A percentile compares a stretch with the other conserved stretches of the same genome.
Conservation (phyloP, 176 grass and related monocot species). For the Lolium rigidum region DNA sequence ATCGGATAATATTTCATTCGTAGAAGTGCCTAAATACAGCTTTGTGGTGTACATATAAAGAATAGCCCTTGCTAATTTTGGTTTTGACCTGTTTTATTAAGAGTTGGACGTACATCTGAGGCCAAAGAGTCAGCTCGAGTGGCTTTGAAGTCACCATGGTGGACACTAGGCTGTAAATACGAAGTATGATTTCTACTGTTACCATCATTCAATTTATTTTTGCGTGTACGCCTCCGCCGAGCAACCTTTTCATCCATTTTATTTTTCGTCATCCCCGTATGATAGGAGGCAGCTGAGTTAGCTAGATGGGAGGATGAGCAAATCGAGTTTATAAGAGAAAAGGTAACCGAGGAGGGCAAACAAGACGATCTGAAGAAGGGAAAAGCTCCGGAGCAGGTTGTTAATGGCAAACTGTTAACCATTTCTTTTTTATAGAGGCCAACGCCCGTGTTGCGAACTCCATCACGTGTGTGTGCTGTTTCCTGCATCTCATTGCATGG, state of each 20-base stretch:
- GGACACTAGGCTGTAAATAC: slow-evolving; percentile 90
- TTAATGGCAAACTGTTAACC: background rate
- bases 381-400: slow-evolving; percentile 88
- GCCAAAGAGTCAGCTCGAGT: slow-evolving; percentile 90
- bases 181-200: slow-evolving; percentile 57
- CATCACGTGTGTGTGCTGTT: background rate
- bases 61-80: background rate
- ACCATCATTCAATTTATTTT: background rate
- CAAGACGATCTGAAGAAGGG: slow-evolving; percentile 91
- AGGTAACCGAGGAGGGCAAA: slow-evolving; percentile 82
- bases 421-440: background rate
- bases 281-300: slow-evolving; percentile 90
- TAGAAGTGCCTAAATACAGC: background rate
- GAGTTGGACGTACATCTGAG: slow-evolving; percentile 83
- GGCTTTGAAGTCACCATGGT: slow-evolving; percentile 95
- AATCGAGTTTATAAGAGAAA: slow-evolving; percentile 91
- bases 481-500: background rate
- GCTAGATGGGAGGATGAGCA: slow-evolving; percentile 98
- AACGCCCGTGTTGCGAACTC: background rate
- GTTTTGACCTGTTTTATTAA: slow-evolving; percentile 19
- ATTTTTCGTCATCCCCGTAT: background rate
- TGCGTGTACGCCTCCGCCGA: background rate
- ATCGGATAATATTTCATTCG: background rate
- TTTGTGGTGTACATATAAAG: background rate
- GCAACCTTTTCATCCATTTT: background rate